Conservation (phyloP, 192 early-diverging fungal species). For the Mortierella hygrophila region DNA sequence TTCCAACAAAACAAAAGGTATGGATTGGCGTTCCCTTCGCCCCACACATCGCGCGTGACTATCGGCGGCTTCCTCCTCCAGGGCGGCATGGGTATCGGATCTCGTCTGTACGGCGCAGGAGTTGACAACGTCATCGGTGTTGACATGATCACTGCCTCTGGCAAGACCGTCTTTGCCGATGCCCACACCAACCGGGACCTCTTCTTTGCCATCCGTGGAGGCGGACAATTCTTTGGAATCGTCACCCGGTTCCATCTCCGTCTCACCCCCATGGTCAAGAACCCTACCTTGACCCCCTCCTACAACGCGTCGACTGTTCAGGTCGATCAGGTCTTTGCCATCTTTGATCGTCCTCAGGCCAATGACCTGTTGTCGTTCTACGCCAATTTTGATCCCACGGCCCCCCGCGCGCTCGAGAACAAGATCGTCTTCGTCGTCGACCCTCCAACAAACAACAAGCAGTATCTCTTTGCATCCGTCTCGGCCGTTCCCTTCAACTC, state of each 20-base stretch:
- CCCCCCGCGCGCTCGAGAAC: conserved; percentile 53
- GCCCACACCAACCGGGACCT: conserved; percentile 45
- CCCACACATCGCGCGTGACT: conserved; percentile 42
- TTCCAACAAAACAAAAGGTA: not conserved
- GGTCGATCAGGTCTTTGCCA: conserved; percentile 55
- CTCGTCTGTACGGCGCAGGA: conserved; percentile 42
- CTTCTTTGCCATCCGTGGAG: conserved; percentile 50
- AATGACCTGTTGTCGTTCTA: conserved; percentile 37
- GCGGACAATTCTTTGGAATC: conserved; percentile 56
- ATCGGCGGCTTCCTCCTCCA: conserved; percentile 53
- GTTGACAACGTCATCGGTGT: conserved; percentile 55
- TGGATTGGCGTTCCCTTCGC: conserved; percentile 49
- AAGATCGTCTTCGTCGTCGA: conserved; percentile 51
- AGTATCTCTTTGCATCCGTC: conserved; percentile 53
- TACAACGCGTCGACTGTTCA: conserved; percentile 37
- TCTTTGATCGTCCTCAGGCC: conserved; percentile 53
- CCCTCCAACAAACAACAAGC: conserved; percentile 34
- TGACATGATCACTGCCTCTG: conserved; percentile 39
- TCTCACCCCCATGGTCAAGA: conserved; percentile 48
- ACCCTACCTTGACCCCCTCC: conserved; percentile 40
- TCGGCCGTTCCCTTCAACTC: conserved; percentile 48
- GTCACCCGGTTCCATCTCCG: conserved; percentile 51
- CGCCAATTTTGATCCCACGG: conserved; percentile 46
- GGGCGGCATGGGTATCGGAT: conserved; percentile 54
- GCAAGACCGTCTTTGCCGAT: conserved; percentile 42